Conservation (phyloP, 2,329 filamentous ascomycete genomes). For the Alternaria conjuncta region DNA sequence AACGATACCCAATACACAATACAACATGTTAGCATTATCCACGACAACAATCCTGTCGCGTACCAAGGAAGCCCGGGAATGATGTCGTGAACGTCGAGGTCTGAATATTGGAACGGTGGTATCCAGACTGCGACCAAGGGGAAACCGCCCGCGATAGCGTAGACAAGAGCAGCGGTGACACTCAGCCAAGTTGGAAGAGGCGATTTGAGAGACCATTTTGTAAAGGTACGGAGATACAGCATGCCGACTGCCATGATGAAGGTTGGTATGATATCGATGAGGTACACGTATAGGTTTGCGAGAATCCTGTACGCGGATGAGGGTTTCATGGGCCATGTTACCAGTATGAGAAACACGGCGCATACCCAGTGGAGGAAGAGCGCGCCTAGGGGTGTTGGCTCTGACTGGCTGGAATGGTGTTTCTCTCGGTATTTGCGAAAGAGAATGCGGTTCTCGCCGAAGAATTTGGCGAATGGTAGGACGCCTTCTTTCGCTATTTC, state of each 20-base stretch:
- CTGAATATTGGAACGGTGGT: neutral
- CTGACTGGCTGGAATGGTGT: neutral
- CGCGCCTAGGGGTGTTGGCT: neutral
- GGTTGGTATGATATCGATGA: neutral
- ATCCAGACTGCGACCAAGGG: neutral
- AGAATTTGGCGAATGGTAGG: neutral
- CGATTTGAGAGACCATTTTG: neutral
- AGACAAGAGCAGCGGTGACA: neutral
- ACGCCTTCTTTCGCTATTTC: neutral
- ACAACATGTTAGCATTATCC: neutral
- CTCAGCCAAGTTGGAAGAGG: neutral
- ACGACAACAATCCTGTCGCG: neutral
- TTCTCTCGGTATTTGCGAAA: neutral
- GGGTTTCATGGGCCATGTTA: neutral
- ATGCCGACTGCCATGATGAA: neutral
- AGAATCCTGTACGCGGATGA: neutral
- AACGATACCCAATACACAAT: neutral
- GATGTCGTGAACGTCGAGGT: neutral
- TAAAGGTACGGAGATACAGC: neutral
- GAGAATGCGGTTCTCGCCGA: neutral
- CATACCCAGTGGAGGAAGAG: neutral
- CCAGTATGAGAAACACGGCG: neutral
- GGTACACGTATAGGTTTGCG: neutral
- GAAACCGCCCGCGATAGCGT: neutral
- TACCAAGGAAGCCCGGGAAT: neutral